Conservation (phyloP, 805 yeast genomes). For the Grigorovia yakushimaensis region DNA sequence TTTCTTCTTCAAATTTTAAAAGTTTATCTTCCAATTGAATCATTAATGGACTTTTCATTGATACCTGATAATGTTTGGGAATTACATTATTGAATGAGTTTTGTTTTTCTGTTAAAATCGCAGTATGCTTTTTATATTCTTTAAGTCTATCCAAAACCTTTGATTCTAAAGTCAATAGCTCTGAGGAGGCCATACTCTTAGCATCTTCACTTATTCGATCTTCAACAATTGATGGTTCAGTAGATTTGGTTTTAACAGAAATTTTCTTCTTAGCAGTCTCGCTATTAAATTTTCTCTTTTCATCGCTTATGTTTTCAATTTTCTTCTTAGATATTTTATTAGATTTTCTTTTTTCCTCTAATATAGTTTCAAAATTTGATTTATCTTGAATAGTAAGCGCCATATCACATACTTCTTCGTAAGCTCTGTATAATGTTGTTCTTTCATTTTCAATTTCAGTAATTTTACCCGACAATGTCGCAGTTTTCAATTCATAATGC, state of each 20-base stretch:
- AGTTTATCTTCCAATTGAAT: constrained; percentile 7
- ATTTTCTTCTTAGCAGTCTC: not conserved
- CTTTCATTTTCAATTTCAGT: constrained; percentile 1
- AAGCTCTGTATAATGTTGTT: not conserved
- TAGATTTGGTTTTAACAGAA: not conserved
- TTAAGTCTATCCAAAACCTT: not conserved
- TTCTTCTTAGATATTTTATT: not conserved
- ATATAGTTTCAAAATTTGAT: not conserved
- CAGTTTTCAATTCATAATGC: constrained; percentile 14
- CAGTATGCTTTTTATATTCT: constrained; percentile 2
- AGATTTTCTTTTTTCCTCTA: not conserved
- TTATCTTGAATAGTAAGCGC: not conserved
- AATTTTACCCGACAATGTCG: constrained; percentile 13
- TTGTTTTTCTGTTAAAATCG: not conserved
- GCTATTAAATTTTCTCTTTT: not conserved
- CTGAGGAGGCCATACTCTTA: not conserved
- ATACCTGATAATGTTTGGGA: constrained; percentile 1
- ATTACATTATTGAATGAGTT: not conserved
- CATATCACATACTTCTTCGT: constrained; percentile 2
- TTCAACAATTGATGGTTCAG: not conserved
- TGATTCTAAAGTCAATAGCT: not conserved
- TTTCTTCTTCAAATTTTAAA: constrained; percentile 2
- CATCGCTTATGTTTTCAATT: not conserved
- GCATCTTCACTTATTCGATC: not conserved
- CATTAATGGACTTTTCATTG: constrained; percentile 9